Evolutionary conservation across 345 rosid genomes (phyloP), one percentile per base, ranked within the genome.

Genomic region (Ailanthus altissimus): DNA sequence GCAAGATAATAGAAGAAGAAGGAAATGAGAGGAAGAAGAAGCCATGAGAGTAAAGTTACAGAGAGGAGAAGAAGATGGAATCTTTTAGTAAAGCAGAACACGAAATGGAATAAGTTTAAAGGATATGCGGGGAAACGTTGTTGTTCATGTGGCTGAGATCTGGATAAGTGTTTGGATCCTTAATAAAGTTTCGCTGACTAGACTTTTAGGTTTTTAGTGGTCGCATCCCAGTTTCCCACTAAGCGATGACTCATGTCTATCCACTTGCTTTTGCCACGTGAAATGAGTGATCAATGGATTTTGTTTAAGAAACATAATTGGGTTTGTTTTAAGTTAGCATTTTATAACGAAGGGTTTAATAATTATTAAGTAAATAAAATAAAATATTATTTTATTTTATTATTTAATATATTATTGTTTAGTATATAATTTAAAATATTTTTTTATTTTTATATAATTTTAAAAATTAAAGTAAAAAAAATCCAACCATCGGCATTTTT

Each of bases 31-130:
- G 46, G 21, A 28, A 42, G 42, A 47, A 62, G 83, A 72, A 70
- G 86, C 88, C 88, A 89, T 89, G 81, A 72, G 50, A 42, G 46
- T 1, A 38, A 6, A 50, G 49, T 0, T 47, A 40, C 25, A 36
- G 45, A 43, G 26, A 38, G 65, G 20, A 32, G 15, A 66, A 12
- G 11, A 32, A 57, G 40, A 63, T 0, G 65, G 1, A 0, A 15
- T 8, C 74, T 32, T 57, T 23, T 49, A 56, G 49, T 40, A 16
- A 50, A 66, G 74, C 57, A 53, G 70, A 28, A 6, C 9, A 47
- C 5, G 53, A 18, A 2, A 2, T 11, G 60, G 4, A 49, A 47
- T 20, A 1, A 18, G 36, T 28, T 13, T 13, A 43, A 36, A 47
- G n/a, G 32, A 23, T 26, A 38, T 13, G 47, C 28, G 45, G 53